Base-by-base conservation (phyloP, 306 rosid genomes). In the Sindora glabra region DNA sequence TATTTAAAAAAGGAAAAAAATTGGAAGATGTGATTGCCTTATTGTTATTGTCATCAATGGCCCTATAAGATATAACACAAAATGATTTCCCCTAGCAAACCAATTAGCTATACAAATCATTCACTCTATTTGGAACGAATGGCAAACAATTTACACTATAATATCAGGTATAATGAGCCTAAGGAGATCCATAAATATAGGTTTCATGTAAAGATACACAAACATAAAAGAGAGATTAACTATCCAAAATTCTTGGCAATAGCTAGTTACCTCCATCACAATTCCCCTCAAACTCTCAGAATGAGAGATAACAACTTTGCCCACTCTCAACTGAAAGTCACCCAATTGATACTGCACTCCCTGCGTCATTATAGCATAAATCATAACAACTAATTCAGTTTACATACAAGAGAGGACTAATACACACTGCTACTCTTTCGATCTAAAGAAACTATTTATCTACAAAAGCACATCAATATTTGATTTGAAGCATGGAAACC, bases 261-360 rank as follows among this genome's bases (percentile, higher is more conserved):
- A 41, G 30, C 6, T 2, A 6, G 37, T 45, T 70, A 84, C 96
- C 99, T 89, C 99, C 87, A 92, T 80, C 33, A 78, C 80, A 72
- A 92, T 92, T 60, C 96, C 99, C 79, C 95, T 82, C 60, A 92
- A 73, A 70, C 26, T 73, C 64, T 92, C 95, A 6, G 89, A 81
- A 56, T 82, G 79, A 74, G 36, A 77, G 19, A 90, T 90, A 71
- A 73, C 81, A 74, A 89, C 90, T 75, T 92, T 92, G 49, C 89
- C 90, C 38, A 89, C 78, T 38, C 85, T 83, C 41, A 89, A 34
- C 77, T 80, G 90, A 59, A 92, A 86, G 76, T 92, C 99, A 40
- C 96, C 95, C 6, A 89, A 58, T 71, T 80, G 89, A 63, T 86
- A 92, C 59, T 81, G 94, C 39, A 71, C 29, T 21, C 83, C 83